A percentile compares a stretch with the other conserved stretches of the same genome.
Evolutionary conservation across 148 eudicot species (phyloP).

Genomic region (Cornus suecica): DNA sequence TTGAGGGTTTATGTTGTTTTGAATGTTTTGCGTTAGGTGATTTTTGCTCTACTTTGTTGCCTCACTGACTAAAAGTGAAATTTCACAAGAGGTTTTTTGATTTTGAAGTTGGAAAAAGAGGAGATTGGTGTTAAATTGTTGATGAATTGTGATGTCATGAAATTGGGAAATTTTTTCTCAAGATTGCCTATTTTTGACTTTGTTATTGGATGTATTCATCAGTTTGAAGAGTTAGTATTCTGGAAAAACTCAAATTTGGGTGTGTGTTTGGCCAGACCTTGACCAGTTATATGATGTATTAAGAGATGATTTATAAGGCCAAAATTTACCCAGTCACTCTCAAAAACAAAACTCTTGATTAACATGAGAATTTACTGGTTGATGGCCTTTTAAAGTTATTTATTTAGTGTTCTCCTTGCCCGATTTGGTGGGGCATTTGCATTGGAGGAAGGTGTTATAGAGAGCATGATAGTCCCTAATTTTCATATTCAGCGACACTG

Average conservation of each 20-base stretch:
- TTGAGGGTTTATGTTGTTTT: neutral
- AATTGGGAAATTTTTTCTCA: neutral
- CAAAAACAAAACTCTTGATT: no score
- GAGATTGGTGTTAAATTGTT: no score
- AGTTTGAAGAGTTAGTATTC: no score
- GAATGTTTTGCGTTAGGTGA: neutral
- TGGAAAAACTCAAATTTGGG: neutral
- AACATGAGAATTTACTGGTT: no score
- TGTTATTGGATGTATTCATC: no score
- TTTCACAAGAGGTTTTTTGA: neutral
- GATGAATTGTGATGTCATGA: neutral
- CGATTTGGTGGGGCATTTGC: neutral
- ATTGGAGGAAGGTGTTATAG: neutral
- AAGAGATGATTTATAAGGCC: neutral
- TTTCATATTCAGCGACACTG: neutral
- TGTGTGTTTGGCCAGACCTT: neutral
- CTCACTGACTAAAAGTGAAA: neutral
- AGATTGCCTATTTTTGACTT: no score
- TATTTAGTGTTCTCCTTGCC: neutral
- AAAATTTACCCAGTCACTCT: no score
- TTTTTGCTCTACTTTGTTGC: neutral
- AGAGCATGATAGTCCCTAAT: neutral
- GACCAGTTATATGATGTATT: neutral
- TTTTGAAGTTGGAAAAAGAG: neutral
- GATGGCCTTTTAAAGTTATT: neutral